Evolutionary conservation across 2,329 filamentous ascomycete species (phyloP).

Genomic region (Plectosphaerella cucumerina): DNA sequence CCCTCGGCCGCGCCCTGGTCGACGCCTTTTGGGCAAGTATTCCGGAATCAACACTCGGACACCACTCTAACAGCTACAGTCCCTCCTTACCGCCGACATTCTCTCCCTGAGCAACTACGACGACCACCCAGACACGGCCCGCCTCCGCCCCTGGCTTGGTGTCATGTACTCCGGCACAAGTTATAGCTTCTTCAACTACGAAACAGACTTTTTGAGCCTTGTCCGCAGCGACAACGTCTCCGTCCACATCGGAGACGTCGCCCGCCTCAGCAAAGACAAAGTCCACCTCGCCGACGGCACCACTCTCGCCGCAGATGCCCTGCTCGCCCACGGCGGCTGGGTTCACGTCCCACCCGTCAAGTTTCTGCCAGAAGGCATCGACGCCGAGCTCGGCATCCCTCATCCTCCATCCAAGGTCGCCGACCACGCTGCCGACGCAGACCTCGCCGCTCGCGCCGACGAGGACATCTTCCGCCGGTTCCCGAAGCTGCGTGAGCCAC

Average conservation of each 20-base stretch:
- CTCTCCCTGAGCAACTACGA: slow-evolving; percentile 50
- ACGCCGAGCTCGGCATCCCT: slow-evolving; percentile 44
- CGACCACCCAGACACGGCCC: slow-evolving; percentile 45
- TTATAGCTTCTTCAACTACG: slow-evolving; percentile 58
- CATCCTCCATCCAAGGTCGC: slow-evolving; percentile 21
- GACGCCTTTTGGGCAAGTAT: slow-evolving; percentile 46
- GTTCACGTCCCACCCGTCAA: slow-evolving; percentile 46
- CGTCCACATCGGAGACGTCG: slow-evolving; percentile 49
- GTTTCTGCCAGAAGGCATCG: slow-evolving; percentile 44
- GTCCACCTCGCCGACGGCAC: slow-evolving; percentile 49
- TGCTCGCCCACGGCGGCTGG: slow-evolving; percentile 59
- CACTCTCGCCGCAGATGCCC: slow-evolving; percentile 40
- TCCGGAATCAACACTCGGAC: too few species aligned
- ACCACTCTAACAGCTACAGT: slow-evolving; percentile 1
- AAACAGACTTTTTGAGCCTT: slow-evolving; percentile 52
- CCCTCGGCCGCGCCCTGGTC: slow-evolving; percentile 51
- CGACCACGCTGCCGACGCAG: slow-evolving; percentile 27
- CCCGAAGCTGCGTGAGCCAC: slow-evolving; percentile 48
- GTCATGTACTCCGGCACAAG: slow-evolving; percentile 49
- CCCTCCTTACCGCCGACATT: slow-evolving; percentile 51
- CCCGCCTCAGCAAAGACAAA: slow-evolving; percentile 34
- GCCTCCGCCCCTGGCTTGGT: slow-evolving; percentile 48
- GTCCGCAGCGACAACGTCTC: slow-evolving; percentile 47
- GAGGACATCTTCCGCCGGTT: slow-evolving; percentile 47
- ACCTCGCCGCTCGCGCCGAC: slow-evolving; percentile 41